phyloP scores from a whole-genome alignment of 352 stramenopile genomes.

The Globisporangium megalacanthum region DNA sequence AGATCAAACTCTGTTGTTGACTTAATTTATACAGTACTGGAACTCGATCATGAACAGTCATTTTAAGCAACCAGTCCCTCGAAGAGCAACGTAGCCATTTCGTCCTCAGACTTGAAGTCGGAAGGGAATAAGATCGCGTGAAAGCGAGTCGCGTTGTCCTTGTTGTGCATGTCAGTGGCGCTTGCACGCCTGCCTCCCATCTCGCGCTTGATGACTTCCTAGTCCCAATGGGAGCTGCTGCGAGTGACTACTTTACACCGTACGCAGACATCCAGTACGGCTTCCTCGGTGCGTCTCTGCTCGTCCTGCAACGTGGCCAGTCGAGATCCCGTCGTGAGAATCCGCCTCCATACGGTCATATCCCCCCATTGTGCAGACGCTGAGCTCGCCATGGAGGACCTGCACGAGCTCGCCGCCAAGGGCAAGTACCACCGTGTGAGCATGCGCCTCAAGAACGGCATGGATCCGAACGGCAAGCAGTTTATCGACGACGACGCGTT shows the following conservation, averaged over 20 bases:
- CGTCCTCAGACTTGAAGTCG: too few species aligned
- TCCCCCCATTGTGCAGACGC: conserved; percentile 19
- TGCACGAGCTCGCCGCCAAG: conserved; percentile 43
- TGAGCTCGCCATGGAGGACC: conserved; percentile 43
- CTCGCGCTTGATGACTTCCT: not conserved
- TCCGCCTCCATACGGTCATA: not conserved
- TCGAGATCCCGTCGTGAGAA: too few species aligned
- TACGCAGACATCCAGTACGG: conserved; percentile 56
- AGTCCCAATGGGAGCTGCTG: conserved; percentile 35
- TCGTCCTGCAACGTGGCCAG: too few species aligned
- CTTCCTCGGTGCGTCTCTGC: conserved; percentile 24
- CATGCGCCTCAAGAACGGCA: conserved; percentile 43
- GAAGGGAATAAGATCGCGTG: too few species aligned
- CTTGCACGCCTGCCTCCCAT: too few species aligned
- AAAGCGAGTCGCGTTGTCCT: too few species aligned
- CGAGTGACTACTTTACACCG: conserved; percentile 47
- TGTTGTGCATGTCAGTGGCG: too few species aligned
- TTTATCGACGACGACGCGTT: conserved; percentile 40
- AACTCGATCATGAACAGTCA: too few species aligned
- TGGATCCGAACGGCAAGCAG: conserved; percentile 47
- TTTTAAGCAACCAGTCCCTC: too few species aligned
- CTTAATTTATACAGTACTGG: too few species aligned
- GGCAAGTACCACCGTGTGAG: conserved; percentile 34
- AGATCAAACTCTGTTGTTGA: too few species aligned
- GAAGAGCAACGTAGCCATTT: too few species aligned